phyloP scores from a whole-genome alignment of 1,284 basidiomycete genomes.

The Chondrostereum purpureum region DNA sequence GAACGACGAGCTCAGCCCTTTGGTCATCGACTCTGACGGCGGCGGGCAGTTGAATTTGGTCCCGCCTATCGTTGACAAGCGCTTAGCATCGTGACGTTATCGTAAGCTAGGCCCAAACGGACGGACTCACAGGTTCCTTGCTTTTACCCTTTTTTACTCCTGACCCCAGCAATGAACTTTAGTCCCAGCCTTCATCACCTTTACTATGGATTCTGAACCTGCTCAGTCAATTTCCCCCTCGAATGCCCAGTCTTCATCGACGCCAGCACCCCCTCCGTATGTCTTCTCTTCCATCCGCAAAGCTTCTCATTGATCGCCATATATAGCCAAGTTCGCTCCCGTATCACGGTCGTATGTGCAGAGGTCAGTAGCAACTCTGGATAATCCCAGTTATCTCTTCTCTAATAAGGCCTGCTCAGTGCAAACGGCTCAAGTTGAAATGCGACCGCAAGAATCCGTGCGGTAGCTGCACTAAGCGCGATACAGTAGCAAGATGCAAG shows the following conservation, averaged over 20 bases:
- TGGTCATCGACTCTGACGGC: background rate
- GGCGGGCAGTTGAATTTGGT: background rate
- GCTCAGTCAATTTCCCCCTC: background rate
- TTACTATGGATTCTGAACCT: background rate
- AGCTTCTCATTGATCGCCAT: background rate
- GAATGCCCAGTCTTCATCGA: background rate
- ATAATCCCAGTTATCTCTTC: slow-evolving; percentile 7
- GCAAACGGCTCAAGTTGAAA: slow-evolving; percentile 77
- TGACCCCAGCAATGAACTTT: background rate
- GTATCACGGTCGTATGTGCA: slow-evolving; percentile 76
- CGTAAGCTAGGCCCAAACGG: background rate
- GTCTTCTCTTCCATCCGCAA: background rate
- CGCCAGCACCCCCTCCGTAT: background rate
- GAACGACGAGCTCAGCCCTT: background rate
- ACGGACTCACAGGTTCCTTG: background rate
- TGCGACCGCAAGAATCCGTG: slow-evolving; percentile 73
- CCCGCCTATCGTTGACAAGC: background rate
- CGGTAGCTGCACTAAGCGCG: slow-evolving; percentile 69
- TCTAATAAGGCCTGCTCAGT: slow-evolving; percentile 35
- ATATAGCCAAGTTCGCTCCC: slow-evolving; percentile 63
- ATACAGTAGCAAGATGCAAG: slow-evolving; percentile 63
- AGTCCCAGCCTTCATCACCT: background rate
- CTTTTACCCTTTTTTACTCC: background rate
- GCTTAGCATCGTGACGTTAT: background rate
- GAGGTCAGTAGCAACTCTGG: slow-evolving; percentile 44